Base-by-base conservation (phyloP, 441 rosid species). In the Adansonia madagascariensis region DNA sequence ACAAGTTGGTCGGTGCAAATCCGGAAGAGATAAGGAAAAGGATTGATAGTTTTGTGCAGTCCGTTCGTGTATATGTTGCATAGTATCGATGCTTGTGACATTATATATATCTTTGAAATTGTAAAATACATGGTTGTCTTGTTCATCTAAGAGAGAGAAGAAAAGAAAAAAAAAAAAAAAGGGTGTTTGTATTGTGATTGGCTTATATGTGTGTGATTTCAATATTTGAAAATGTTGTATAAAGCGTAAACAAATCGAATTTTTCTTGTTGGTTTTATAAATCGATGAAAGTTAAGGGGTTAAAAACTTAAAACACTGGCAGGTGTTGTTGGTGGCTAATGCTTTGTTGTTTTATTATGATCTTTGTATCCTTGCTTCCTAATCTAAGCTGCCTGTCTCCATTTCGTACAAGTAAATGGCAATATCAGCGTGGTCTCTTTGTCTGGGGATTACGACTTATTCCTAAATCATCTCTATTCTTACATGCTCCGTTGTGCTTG, bases 1-100 rank as follows among this genome's bases (percentile, higher is more conserved):
- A 94, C 83, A 96, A 89, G 85, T 74, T 92, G 17, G 95, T 96
- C 49, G 97, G 99, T 17, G 97, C 97, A 10, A 92, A 96, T 72
- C 97, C 95, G 6, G 92, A 91, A 70, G 98, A 94, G 89, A 89
- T 92, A 43, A 91, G 85, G 93, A 94, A 85, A 85, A 86, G 92
- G 90, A 80, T 91, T 71, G 88, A 88, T 47, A 65, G 84, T 66
- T 91, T 92, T 22, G 87, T 89, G 57, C 90, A 89, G 70, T 80
- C 94, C 79, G 24, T 80, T 72, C 88, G 88, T 2, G 39, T 12
- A 6, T 15, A 35, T 12, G 82, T 83, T 18, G 89, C 90, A 24
- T 84, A 81, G 80, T 9, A 0, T 17, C 22, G n/a, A 2, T 12
- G 49, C 10, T n/a, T 49, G 56, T 12, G 22, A 1, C 43, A 7